These are phyloP conservation scores for Tulasnella sp. DNA, from an alignment of 768 basidiomycete genomes.

Conservation along the genomic window DNA sequence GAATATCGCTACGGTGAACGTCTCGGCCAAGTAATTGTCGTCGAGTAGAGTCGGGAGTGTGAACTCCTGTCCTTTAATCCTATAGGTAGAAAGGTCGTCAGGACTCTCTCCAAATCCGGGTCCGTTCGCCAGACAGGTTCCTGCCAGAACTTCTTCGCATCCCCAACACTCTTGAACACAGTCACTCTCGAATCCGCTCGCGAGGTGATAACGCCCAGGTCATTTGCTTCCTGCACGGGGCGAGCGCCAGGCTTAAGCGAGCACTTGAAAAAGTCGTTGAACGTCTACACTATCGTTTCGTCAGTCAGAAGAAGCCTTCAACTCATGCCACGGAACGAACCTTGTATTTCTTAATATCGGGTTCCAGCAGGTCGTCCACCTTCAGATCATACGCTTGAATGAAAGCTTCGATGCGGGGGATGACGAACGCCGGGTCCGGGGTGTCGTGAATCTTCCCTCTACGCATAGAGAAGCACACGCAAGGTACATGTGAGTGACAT, in stretches of 20 bases:
- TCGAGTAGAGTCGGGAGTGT: constrained; percentile 55
- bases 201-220: constrained; percentile 48
- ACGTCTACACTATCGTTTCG: constrained; percentile 32
- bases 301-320: background rate
- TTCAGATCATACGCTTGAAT: constrained; percentile 48
- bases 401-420: constrained; percentile 31
- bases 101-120: background rate
- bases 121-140: constrained; percentile 27
- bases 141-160: constrained; percentile 61
- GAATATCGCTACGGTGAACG: constrained; percentile 50
- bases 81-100: constrained; percentile 23
- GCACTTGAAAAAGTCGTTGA: constrained; percentile 74
- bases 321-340: background rate
- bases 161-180: constrained; percentile 50
- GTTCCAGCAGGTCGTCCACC: constrained; percentile 53
- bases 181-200: constrained; percentile 69
- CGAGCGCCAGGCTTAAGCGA: constrained; percentile 53
- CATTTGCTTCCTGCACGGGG: constrained; percentile 48
- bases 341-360: constrained; percentile 53
- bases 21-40: constrained; percentile 37
- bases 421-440: constrained; percentile 21
- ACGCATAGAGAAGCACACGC: background rate
- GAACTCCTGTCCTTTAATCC: constrained; percentile 66
- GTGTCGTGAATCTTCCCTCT: constrained; percentile 22
- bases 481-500: no score